Evolutionary conservation across 768 basidiomycete genomes (phyloP).

Genomic region (Podaxis pistillaris): DNA sequence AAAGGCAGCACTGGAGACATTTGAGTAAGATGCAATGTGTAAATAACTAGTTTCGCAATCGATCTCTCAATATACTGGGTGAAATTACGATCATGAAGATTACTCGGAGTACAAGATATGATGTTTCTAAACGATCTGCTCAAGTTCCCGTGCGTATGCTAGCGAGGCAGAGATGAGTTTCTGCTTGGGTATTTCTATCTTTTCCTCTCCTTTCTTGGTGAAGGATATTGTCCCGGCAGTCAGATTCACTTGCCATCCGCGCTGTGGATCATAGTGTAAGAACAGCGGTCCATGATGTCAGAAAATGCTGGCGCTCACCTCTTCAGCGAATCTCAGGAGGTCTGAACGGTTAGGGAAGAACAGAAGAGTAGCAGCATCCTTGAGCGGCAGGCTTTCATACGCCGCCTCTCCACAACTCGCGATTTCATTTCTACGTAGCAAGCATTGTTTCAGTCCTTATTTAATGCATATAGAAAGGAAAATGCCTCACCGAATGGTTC

Average conservation of each 20-base stretch:
- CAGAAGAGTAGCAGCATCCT: constrained; percentile 85
- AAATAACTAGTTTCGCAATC: constrained; percentile 11
- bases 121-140: constrained; percentile 78
- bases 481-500: constrained; percentile 76
- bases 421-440: constrained; percentile 78
- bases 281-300: background rate
- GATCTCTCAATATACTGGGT: constrained; percentile 10
- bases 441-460: background rate
- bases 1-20: constrained; percentile 74
- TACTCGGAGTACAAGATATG: constrained; percentile 34
- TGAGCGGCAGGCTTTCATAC: constrained; percentile 86
- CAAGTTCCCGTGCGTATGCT: constrained; percentile 81
- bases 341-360: constrained; percentile 88
- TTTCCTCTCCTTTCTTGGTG: constrained; percentile 77
- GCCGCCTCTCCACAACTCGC: constrained; percentile 95
- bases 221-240: constrained; percentile 71
- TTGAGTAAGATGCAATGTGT: constrained; percentile 34
- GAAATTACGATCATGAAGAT: constrained; percentile 19
- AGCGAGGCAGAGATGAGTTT: constrained; percentile 78
- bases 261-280: constrained; percentile 40
- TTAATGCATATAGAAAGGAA: background rate
- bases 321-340: constrained; percentile 75
- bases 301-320: constrained; percentile 40
- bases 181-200: constrained; percentile 82
- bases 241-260: constrained; percentile 83